Conservation (phyloP, 1,284 basidiomycete species). For the Tylopilus sp. region DNA sequence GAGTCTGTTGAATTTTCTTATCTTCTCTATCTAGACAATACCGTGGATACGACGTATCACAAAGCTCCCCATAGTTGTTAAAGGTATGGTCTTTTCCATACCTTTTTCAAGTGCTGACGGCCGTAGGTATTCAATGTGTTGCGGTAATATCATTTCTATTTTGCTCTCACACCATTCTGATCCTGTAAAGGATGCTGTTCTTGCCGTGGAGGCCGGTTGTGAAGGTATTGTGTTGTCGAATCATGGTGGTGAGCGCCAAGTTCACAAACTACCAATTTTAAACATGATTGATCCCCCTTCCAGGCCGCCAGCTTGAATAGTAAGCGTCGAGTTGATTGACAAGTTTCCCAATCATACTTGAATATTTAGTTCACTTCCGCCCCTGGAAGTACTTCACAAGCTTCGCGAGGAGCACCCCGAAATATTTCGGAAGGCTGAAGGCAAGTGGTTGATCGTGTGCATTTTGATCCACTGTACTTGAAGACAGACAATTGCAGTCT, state of each 20-base stretch:
- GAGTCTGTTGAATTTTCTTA: slow-evolving; percentile 11
- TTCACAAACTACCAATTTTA: background rate
- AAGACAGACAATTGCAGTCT: slow-evolving; percentile 60
- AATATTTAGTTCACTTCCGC: slow-evolving; percentile 67
- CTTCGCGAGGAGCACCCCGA: slow-evolving; percentile 80
- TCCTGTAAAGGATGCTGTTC: slow-evolving; percentile 74
- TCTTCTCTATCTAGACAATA: slow-evolving; percentile 62
- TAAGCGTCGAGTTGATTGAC: slow-evolving; percentile 47
- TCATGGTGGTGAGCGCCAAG: slow-evolving; percentile 79
- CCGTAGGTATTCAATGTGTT: slow-evolving; percentile 77
- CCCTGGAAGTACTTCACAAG: slow-evolving; percentile 81
- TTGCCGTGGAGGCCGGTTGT: slow-evolving; percentile 89
- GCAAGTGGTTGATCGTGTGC: slow-evolving; percentile 42
- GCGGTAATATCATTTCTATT: slow-evolving; percentile 54
- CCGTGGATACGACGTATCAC: slow-evolving; percentile 84
- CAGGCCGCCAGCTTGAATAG: slow-evolving; percentile 87
- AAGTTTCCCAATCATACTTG: background rate
- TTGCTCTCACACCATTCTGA: slow-evolving; percentile 14
- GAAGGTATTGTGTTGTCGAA: slow-evolving; percentile 92
- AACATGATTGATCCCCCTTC: too few relatives aligned
- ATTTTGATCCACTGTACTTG: slow-evolving; percentile 6
- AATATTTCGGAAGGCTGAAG: slow-evolving; percentile 79
- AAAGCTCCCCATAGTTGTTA: slow-evolving; percentile 86
- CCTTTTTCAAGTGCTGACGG: slow-evolving; percentile 16
- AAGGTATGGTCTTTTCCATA: slow-evolving; percentile 59